phyloP scores from a whole-genome alignment of 2,329 filamentous ascomycete genomes.

The Neonectria coccinea region DNA sequence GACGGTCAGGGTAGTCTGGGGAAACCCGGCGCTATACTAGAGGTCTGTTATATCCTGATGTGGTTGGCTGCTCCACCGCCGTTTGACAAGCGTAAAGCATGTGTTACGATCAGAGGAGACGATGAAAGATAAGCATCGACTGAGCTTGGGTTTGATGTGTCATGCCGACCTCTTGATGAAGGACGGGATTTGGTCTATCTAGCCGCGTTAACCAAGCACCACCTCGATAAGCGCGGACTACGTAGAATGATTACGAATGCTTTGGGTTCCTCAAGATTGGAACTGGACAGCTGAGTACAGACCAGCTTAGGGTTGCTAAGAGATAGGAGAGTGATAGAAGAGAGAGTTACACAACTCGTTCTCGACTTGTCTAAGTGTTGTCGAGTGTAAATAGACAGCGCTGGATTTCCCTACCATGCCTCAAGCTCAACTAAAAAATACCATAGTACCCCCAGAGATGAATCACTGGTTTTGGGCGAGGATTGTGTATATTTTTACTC shows the following conservation, averaged over 20 bases:
- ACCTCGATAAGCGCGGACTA: background rate
- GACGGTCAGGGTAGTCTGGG: constrained; percentile 1
- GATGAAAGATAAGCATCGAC: background rate
- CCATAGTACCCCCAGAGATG: too few relatives aligned
- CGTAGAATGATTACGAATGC: background rate
- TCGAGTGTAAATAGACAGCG: background rate
- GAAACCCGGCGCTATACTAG: constrained; percentile 16
- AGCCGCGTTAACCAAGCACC: background rate
- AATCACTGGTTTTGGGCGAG: too few relatives aligned
- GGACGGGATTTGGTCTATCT: background rate
- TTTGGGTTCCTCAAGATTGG: too few relatives aligned
- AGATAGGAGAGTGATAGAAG: background rate
- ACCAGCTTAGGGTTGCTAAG: too few relatives aligned
- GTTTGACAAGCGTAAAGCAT: background rate
- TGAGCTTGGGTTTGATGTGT: constrained; percentile 2
- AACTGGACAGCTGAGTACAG: background rate
- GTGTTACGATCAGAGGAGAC: background rate
- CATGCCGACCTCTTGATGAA: background rate
- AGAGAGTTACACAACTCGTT: background rate
- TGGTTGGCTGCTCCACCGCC: background rate
- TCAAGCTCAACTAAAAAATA: background rate
- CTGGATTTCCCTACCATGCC: background rate
- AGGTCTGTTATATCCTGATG: constrained; percentile 8
- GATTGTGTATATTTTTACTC: too few relatives aligned
- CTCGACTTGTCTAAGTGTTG: too few relatives aligned